Percentiles rank a stretch among this genome's conserved stretches.
These are phyloP conservation scores for Sporisorium reilianum DNA, from an alignment of 1,284 basidiomycete species.

Conservation along the genomic window DNA sequence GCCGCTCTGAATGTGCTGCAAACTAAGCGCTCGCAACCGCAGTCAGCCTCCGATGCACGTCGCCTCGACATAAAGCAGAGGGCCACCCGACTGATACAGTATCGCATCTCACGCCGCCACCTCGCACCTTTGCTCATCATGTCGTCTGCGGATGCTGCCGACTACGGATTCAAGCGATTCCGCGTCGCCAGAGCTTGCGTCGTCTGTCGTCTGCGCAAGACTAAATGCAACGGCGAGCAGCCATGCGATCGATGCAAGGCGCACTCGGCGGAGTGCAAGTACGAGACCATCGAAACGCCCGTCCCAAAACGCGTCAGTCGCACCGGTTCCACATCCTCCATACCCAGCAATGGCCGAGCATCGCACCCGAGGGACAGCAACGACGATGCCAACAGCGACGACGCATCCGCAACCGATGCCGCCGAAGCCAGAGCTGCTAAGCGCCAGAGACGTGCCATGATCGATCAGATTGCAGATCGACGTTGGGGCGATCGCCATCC, in stretches of 20 bases:
- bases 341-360: conserved; percentile 10
- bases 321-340: conserved; percentile 21
- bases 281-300: conserved; percentile 42
- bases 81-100: not conserved
- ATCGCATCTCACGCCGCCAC: not conserved
- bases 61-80: not conserved
- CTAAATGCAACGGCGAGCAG: conserved; percentile 51
- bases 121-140: conserved; percentile 7
- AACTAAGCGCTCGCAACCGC: not conserved
- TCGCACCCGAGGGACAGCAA: conserved; percentile 20
- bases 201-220: conserved; percentile 49
- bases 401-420: conserved; percentile 14
- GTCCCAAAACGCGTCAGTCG: conserved; percentile 28
- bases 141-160: conserved; percentile 52
- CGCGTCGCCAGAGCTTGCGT: conserved; percentile 44
- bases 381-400: conserved; percentile 18
- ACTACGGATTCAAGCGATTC: conserved; percentile 50
- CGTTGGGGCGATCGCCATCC: conserved; percentile 36
- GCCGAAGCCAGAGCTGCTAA: conserved; percentile 34
- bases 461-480: conserved; percentile 45
- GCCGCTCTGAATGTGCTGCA: not conserved
- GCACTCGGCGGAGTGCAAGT: conserved; percentile 48
- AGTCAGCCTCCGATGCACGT: not conserved
- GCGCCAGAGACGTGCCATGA: conserved; percentile 42
- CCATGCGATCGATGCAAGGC: conserved; percentile 52